Evolutionary conservation across 495 filamentous ascomycete species (phyloP).

Genomic region (Melanomma pulvis-pyrius): DNA sequence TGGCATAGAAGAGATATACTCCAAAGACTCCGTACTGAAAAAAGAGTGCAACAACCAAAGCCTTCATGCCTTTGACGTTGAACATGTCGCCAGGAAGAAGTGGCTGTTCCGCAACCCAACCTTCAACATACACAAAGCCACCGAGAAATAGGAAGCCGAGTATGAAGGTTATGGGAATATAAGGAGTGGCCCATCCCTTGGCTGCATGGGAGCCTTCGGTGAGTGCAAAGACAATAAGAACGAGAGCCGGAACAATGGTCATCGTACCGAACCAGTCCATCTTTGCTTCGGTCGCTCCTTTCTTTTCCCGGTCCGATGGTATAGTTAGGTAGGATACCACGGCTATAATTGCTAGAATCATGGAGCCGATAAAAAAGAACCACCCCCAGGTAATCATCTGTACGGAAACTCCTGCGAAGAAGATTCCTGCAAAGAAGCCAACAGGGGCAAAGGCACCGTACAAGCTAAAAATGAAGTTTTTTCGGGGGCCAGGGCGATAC

Average conservation of each 20-base stretch:
- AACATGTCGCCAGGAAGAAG: conserved; percentile 77
- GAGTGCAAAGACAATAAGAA: conserved; percentile 77
- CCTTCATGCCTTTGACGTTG: conserved; percentile 69
- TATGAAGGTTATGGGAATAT: conserved; percentile 65
- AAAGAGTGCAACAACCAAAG: conserved; percentile 68
- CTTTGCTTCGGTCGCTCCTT: conserved; percentile 49
- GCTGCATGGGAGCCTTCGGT: conserved; percentile 74
- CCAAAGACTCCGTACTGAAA: conserved; percentile 77
- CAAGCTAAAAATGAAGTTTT: conserved; percentile 81
- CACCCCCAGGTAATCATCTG: conserved; percentile 69
- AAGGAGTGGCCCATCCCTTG: conserved; percentile 71
- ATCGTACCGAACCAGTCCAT: conserved; percentile 74
- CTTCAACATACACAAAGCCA: conserved; percentile 71
- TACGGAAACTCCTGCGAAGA: conserved; percentile 71
- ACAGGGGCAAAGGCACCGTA: conserved; percentile 78
- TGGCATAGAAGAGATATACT: conserved; percentile 76
- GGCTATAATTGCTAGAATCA: conserved; percentile 55
- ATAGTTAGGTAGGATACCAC: conserved; percentile 64
- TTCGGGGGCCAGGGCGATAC: conserved; percentile 82
- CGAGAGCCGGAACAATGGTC: conserved; percentile 66
- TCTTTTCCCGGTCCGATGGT: conserved; percentile 63
- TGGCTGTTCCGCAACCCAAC: conserved; percentile 71
- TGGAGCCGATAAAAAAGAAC: conserved; percentile 79
- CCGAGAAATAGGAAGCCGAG: conserved; percentile 60
- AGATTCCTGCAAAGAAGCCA: conserved; percentile 82